A percentile compares a stretch with the other conserved stretches of the same genome.
Evolutionary conservation across 1,284 basidiomycete species (phyloP).

Genomic region (Lignosus rhinocerotis): DNA sequence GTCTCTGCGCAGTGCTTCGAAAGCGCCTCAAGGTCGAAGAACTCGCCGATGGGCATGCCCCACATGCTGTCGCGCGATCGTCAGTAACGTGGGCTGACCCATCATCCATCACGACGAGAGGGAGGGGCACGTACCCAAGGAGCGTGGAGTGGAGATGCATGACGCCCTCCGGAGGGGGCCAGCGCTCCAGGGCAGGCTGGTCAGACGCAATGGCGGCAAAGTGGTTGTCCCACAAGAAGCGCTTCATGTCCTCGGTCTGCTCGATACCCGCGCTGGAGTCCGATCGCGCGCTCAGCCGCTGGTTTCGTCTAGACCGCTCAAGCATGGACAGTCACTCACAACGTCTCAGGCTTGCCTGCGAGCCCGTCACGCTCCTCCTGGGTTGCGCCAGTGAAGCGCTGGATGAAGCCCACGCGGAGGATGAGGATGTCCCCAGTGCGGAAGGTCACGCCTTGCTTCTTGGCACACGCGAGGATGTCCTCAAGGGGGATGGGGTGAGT

Average conservation of each 20-base stretch:
- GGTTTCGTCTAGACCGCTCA: background rate
- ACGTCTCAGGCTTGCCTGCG: slow-evolving; percentile 45
- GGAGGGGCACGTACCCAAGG: slow-evolving; percentile 48
- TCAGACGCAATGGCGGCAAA: slow-evolving; percentile 76
- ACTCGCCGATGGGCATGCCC: slow-evolving; percentile 76
- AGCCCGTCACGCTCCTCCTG: slow-evolving; percentile 52
- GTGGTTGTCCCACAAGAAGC: slow-evolving; percentile 76
- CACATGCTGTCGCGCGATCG: slow-evolving; percentile 45
- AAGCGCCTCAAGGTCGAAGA: slow-evolving; percentile 68
- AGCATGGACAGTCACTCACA: slow-evolving; percentile 3
- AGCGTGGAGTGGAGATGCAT: slow-evolving; percentile 65
- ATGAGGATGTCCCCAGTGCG: slow-evolving; percentile 61
- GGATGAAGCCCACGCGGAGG: slow-evolving; percentile 66
- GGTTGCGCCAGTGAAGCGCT: slow-evolving; percentile 50
- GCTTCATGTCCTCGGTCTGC: slow-evolving; percentile 70
- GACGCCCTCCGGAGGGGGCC: slow-evolving; percentile 50
- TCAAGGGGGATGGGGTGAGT: slow-evolving; percentile 55
- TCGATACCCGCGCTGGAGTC: slow-evolving; percentile 61
- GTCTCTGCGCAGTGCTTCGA: slow-evolving; percentile 56
- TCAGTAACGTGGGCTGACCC: background rate
- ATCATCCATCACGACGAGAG: background rate
- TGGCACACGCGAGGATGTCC: slow-evolving; percentile 63
- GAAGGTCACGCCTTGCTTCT: slow-evolving; percentile 49
- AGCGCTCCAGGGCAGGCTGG: slow-evolving; percentile 71
- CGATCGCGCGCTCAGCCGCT: background rate